These are phyloP conservation scores for Naumovozyma dairenensis DNA, from an alignment of 805 yeast species.

Conservation along the genomic window DNA sequence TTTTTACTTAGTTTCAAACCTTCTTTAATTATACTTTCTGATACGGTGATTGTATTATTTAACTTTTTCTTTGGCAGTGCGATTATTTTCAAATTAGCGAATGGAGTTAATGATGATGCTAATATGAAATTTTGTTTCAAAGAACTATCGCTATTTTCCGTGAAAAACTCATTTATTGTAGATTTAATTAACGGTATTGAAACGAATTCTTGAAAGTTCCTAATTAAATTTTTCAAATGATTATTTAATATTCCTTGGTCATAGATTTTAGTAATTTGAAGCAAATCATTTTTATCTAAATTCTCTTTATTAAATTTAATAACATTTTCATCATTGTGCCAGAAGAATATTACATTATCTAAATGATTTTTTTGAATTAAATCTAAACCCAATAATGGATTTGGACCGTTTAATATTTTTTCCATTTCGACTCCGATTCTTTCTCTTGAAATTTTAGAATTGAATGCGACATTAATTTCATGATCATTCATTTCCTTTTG, in stretches of 20 bases:
- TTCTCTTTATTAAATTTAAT: slow-evolving; percentile 17
- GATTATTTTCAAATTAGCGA: slow-evolving; percentile 13
- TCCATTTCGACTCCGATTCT: slow-evolving; percentile 79
- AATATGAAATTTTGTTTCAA: slow-evolving; percentile 16
- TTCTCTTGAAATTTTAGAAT: slow-evolving; percentile 76
- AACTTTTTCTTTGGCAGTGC: slow-evolving; percentile 21
- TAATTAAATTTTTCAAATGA: slow-evolving; percentile 7
- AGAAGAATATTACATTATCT: slow-evolving; percentile 48
- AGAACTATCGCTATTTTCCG: too few species aligned
- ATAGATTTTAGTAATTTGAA: slow-evolving; percentile 11
- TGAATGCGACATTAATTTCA: slow-evolving; percentile 48
- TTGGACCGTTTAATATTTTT: slow-evolving; percentile 58
- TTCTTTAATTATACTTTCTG: slow-evolving; percentile 48
- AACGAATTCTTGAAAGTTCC: slow-evolving; percentile 2
- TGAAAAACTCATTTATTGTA: not conserved
- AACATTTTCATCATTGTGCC: slow-evolving; percentile 21
- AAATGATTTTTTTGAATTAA: slow-evolving; percentile 48
- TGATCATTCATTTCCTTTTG: slow-evolving; percentile 53
- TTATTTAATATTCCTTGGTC: slow-evolving; percentile 11
- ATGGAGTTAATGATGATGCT: slow-evolving; percentile 17
- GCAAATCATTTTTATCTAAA: slow-evolving; percentile 7
- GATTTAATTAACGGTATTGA: slow-evolving; percentile 5
- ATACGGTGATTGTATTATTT: slow-evolving; percentile 19
- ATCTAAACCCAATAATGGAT: slow-evolving; percentile 55
- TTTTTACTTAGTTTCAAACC: slow-evolving; percentile 57